phyloP scores from a whole-genome alignment of 345 rosid species.

The Citrus medica region DNA sequence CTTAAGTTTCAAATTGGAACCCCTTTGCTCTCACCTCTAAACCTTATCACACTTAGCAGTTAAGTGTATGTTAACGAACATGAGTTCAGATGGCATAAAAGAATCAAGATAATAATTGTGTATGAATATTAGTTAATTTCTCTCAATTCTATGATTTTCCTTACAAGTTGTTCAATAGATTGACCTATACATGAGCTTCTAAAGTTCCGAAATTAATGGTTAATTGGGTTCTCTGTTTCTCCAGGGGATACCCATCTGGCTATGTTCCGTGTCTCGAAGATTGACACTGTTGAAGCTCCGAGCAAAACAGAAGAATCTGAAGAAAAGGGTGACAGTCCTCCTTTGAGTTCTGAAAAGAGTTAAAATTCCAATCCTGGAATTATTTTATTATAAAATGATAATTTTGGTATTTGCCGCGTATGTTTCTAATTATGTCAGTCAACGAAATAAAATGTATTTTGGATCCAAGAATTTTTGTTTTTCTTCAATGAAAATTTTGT shows the following conservation, averaged over 20 bases:
- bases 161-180: neutral
- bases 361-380: slow-evolving; percentile 2
- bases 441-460: neutral
- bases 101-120: neutral
- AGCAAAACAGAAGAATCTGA: slow-evolving; percentile 29
- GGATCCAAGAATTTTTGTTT: neutral
- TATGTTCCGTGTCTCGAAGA: slow-evolving; percentile 62
- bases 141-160: neutral
- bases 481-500: neutral
- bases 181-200: neutral
- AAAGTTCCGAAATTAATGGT: neutral
- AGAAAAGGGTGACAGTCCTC: slow-evolving; percentile 20
- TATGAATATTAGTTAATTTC: neutral
- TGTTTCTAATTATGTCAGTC: neutral
- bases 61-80: too few relatives aligned
- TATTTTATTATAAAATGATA: neutral
- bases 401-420: neutral
- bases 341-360: slow-evolving; percentile 14
- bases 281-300: slow-evolving; percentile 35
- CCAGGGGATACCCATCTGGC: slow-evolving; percentile 81
- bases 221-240: neutral
- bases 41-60: neutral
- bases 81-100: neutral
- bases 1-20: neutral
- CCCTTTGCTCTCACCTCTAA: neutral